phyloP scores from a whole-genome alignment of 2,329 filamentous ascomycete species.

The Pseudopyricularia cyperi region DNA sequence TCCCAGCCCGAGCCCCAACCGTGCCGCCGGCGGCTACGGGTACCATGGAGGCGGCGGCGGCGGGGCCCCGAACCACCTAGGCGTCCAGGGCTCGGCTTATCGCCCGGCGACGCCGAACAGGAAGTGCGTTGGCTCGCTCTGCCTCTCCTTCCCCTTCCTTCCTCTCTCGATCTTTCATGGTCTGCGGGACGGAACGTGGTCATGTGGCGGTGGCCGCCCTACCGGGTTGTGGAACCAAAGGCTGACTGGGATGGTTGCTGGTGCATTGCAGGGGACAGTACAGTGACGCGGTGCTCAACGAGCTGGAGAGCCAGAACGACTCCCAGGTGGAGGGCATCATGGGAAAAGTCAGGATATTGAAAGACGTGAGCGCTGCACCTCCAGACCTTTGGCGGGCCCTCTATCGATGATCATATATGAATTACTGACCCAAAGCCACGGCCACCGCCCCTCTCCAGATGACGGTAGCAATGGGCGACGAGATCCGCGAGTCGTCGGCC shows the following conservation, averaged over 20 bases:
- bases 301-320: slow-evolving; percentile 93
- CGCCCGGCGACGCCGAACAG: slow-evolving; percentile 60
- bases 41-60: slow-evolving; percentile 24
- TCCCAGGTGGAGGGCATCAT: slow-evolving; percentile 79
- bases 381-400: background rate
- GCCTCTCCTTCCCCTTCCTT: too few species aligned
- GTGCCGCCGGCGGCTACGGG: slow-evolving; percentile 36
- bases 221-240: too few species aligned
- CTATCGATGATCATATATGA: background rate
- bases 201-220: background rate
- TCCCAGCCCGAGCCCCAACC: slow-evolving; percentile 31
- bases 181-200: background rate
- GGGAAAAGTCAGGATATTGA: slow-evolving; percentile 79
- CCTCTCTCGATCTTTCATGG: too few species aligned
- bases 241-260: background rate
- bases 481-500: slow-evolving; percentile 81
- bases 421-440: background rate
- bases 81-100: slow-evolving; percentile 19
- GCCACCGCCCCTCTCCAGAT: too few species aligned
- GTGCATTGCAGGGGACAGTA: slow-evolving; percentile 63
- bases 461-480: slow-evolving; percentile 84
- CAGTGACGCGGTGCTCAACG: slow-evolving; percentile 78
- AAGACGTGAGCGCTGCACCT: slow-evolving; percentile 51
- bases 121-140: slow-evolving; percentile 40
- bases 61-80: background rate